Conservation (phyloP, 2,329 filamentous ascomycete species). For the Berkeleyomyces rouxiae region DNA sequence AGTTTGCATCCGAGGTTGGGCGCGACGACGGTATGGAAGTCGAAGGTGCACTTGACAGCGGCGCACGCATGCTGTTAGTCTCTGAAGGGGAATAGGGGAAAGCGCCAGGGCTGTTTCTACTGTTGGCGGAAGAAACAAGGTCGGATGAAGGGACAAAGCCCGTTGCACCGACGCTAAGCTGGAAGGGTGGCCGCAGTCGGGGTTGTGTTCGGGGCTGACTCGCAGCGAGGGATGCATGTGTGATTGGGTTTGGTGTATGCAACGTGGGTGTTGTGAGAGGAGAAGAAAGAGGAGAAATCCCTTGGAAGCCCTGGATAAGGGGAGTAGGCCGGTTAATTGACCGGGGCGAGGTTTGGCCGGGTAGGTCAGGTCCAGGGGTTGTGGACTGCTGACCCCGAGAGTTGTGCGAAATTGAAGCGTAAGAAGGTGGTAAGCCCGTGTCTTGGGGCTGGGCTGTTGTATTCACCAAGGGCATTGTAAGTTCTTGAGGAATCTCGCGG, state of each 20-base stretch:
- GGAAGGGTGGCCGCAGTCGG: background rate
- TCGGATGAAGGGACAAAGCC: background rate
- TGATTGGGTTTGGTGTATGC: background rate
- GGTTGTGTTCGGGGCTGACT: background rate
- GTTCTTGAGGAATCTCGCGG: constrained; percentile 10
- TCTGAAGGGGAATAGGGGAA: background rate
- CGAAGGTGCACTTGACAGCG: background rate
- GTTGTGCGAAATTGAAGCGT: constrained; percentile 6
- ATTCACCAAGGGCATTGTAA: constrained; percentile 4
- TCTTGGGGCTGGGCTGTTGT: background rate
- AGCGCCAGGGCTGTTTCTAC: background rate
- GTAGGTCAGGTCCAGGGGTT: background rate
- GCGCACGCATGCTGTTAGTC: background rate
- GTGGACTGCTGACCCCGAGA: background rate
- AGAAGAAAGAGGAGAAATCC: background rate
- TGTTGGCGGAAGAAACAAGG: background rate
- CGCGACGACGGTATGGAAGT: background rate
- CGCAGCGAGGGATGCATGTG: background rate
- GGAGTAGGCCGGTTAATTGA: background rate
- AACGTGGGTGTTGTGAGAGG: background rate
- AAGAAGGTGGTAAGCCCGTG: constrained; percentile 7
- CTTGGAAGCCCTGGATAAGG: background rate
- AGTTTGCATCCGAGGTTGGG: background rate
- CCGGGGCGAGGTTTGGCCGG: background rate
- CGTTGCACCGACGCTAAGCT: background rate